Evolutionary conservation across 2,329 filamentous ascomycete genomes (phyloP), one percentile per base, ranked within the genome.

Genomic region (Hypoxylon sp.): DNA sequence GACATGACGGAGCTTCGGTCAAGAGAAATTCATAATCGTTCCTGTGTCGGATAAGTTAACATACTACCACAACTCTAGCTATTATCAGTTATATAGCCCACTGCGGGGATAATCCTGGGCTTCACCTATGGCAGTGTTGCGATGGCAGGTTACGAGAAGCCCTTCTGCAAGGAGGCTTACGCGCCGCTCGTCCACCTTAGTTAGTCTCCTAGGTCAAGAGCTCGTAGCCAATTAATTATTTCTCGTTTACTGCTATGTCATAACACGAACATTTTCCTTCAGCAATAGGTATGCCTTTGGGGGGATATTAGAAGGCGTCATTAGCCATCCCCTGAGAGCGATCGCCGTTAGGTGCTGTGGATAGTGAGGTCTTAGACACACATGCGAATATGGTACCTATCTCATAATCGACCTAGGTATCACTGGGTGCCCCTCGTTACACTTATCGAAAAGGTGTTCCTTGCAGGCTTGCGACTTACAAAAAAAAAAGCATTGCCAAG

Each of bases 101-200:
- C 33, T 70, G 61, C 64, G 64, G 68, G 64, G 64, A 65, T 68
- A 33, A 66, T 31, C 61, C 68, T 56, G 20, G 44, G 22, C 30
- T 53, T 48, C 31, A 14, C 51, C 44, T 56, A 63, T 63, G 55
- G 54, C n/a, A 59, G 37, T 22, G 50, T 50, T 48, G 53, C 20
- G 4, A 59, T 31, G 35, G 27, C 31, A 33, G 57, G 42, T 37
- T 46, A 51, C 31, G 22, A 22, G 56, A 53, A 48, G 37, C 54
- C 54, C 27, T 59, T 40, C 55, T 70, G 35, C 48, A 64, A 61
- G 61, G 59, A 68, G 62, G 61, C 55, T 31, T 68, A 71, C 57
- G 65, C 68, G 68, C 68, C 68, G 62, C 62, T 69, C 27, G 11
- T 61, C 51, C 30, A 68, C 59, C 55, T 70, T 65, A 65, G 61